These are phyloP conservation scores for Albifimbria verrucaria DNA, from an alignment of 2,329 filamentous ascomycete species.

Conservation along the genomic window DNA sequence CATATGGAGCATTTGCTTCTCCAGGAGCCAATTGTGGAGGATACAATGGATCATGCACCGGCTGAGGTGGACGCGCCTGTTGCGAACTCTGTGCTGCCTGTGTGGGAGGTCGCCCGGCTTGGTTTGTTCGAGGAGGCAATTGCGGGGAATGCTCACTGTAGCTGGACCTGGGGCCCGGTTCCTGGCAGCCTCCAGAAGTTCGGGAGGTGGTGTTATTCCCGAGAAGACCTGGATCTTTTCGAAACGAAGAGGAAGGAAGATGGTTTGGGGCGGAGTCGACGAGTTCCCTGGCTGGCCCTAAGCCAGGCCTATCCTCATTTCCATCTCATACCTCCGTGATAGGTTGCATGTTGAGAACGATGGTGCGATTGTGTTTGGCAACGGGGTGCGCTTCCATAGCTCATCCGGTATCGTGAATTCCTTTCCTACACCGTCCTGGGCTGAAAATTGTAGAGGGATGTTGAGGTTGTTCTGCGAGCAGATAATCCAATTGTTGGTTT, in stretches of 20 bases:
- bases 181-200: conserved; percentile 62
- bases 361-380: conserved; percentile 85
- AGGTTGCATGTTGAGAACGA: conserved; percentile 89
- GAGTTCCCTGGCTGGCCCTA: conserved; percentile 57
- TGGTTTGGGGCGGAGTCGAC: conserved; percentile 55
- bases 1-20: conserved; percentile 46
- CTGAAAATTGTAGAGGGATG: conserved; percentile 60
- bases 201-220: conserved; percentile 76
- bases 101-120: conserved; percentile 18
- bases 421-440: conserved; percentile 55
- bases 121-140: conserved; percentile 31
- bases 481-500: conserved; percentile 73
- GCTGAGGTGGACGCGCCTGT: conserved; percentile 21
- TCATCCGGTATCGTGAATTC: conserved; percentile 68
- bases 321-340: conserved; percentile 75
- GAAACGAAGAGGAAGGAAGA: conserved; percentile 76
- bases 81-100: conserved; percentile 18
- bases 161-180: conserved; percentile 35
- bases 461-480: conserved; percentile 68
- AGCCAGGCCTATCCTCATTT: conserved; percentile 73
- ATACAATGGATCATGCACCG: conserved; percentile 48
- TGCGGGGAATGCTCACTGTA: conserved; percentile 31
- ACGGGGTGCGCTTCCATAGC: conserved; percentile 67
- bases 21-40: conserved; percentile 50
- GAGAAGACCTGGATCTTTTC: conserved; percentile 75